Evolutionary conservation across 176 grass and related monocot species (phyloP), one percentile per base, ranked within the genome.

Genomic region (Tillandsia fasciculata): DNA sequence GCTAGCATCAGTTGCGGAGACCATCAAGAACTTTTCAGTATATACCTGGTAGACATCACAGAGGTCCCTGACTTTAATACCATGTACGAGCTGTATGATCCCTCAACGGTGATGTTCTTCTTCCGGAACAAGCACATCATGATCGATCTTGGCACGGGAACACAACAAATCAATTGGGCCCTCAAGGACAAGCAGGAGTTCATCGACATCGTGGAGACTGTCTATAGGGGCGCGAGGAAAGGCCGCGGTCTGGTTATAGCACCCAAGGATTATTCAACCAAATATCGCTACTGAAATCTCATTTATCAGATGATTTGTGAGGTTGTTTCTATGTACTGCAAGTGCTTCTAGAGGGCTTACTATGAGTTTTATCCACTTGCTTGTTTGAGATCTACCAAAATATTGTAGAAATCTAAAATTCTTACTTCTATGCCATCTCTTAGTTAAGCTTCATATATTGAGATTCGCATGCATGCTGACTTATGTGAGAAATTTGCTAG

Each of bases 41-140:
- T 91, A 65, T 89, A 89, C 78, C 78, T 96, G 0, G 88, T 91
- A 0, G 92, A 96, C 68, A 96, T 96, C 29, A 96, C 86, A 0
- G 88, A 96, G 69, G 79, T 96, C 64, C 92, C 88, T 1, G 88
- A 92, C 72, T 96, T 96, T 57, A 96, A 89, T 71, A 87, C 86
- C 48, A 91, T 96, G 92, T 96, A 96, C 1, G 92, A 96, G 73
- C 74, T 96, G 27, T 96, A 96, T 5, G 92, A 91, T 63, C 88
- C 88, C 0, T 96, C 88, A 1, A 96, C 86, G 0, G 82, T 93
- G 53, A 99, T 99, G 94, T 92, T 97, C 77, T 97, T 97, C 68
- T 97, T 97, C 74, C 72, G 94, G 26, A 97, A 92, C 84, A 97
- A 99, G 68, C 89, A 90, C 29, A 97, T 97, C 68, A 99, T 99